These are phyloP conservation scores for Neurospora sp. DNA, from an alignment of 495 filamentous ascomycete species.

Conservation along the genomic window DNA sequence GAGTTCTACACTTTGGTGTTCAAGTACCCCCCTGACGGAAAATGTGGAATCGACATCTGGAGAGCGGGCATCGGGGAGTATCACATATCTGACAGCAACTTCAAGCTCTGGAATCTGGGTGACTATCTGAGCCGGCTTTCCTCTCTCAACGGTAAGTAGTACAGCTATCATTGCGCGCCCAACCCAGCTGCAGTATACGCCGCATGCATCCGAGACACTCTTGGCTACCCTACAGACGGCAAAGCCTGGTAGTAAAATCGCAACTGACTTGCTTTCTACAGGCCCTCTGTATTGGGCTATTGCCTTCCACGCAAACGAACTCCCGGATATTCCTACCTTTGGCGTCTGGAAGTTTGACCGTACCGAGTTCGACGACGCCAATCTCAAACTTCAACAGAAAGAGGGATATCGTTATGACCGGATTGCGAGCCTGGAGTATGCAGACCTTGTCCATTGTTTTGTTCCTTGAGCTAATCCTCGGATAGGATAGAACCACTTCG, in stretches of 20 bases:
- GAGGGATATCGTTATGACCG: slow-evolving; percentile 2
- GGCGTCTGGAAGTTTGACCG: slow-evolving; percentile 13
- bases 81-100: slow-evolving; percentile 1
- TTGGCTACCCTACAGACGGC: neutral
- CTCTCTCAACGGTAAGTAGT: slow-evolving; percentile 5
- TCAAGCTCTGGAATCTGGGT: slow-evolving; percentile 14
- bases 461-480: neutral
- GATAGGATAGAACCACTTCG: neutral
- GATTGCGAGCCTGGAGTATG: slow-evolving; percentile 5
- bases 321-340: slow-evolving; percentile 5
- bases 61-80: slow-evolving; percentile 6
- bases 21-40: slow-evolving; percentile 8
- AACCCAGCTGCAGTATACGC: neutral
- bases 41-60: slow-evolving; percentile 15
- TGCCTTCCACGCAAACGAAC: slow-evolving; percentile 10
- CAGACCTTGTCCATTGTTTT: neutral
- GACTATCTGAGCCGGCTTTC: slow-evolving; percentile 16
- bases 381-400: slow-evolving; percentile 8
- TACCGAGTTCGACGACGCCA: slow-evolving; percentile 11
- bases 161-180: neutral
- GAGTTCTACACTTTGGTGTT: slow-evolving; percentile 15
- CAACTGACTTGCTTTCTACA: neutral
- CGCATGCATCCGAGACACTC: neutral
- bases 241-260: neutral
- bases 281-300: slow-evolving; percentile 9